Percentiles rank a stretch among this genome's conserved stretches.
Evolutionary conservation across 495 filamentous ascomycete species (phyloP).

Genomic region (Lasiosphaeriaceae sp.): DNA sequence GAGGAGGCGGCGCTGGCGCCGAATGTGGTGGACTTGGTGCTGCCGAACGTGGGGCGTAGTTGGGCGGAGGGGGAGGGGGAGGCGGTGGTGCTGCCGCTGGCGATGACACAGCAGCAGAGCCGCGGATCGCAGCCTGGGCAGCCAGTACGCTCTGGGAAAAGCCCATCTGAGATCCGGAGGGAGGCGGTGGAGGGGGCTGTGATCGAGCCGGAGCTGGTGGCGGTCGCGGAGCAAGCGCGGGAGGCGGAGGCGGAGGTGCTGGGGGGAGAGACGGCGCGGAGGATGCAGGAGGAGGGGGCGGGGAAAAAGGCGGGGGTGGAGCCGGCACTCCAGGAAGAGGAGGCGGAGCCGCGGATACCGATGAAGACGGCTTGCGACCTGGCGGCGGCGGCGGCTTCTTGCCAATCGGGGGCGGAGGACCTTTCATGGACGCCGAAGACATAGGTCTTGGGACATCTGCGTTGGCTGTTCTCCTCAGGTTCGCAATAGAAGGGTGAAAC

Average conservation of each 20-base stretch:
- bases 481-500: conserved; percentile 56
- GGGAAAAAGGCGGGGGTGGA: conserved; percentile 48
- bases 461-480: conserved; percentile 56
- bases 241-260: conserved; percentile 46
- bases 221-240: conserved; percentile 47
- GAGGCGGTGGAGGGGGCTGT: conserved; percentile 46
- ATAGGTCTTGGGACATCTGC: conserved; percentile 50
- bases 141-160: conserved; percentile 41
- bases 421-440: conserved; percentile 47
- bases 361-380: conserved; percentile 62
- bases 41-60: conserved; percentile 28
- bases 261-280: conserved; percentile 48
- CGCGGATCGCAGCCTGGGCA: conserved; percentile 47
- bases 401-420: conserved; percentile 57
- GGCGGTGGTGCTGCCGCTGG: conserved; percentile 41
- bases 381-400: conserved; percentile 67
- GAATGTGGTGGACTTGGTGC: conserved; percentile 33
- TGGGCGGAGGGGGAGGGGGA: conserved; percentile 36
- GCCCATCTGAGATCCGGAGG: conserved; percentile 21
- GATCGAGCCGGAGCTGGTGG: conserved; percentile 50
- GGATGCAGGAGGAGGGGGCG: conserved; percentile 46
- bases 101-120: conserved; percentile 41
- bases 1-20: conserved; percentile 33
- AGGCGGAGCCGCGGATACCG: conserved; percentile 43
- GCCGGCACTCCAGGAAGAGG: conserved; percentile 47